Evolutionary conservation across 129 eudicot genomes (phyloP), one percentile per base, ranked within the genome.

Genomic region (Glebionis coronaria): DNA sequence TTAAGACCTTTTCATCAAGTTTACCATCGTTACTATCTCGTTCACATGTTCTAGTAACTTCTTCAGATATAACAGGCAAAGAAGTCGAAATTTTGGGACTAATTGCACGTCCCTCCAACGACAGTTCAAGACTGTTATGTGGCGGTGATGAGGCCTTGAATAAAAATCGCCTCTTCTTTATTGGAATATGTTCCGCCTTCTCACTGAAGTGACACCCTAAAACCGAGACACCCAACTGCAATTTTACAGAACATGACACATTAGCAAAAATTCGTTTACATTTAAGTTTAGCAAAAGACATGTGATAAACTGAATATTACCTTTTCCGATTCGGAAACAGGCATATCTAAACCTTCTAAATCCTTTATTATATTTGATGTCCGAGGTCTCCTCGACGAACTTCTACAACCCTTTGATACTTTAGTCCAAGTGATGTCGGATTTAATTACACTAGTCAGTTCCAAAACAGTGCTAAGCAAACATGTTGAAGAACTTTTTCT

Each of bases 241-340:
- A 14, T 65, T 47, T 65, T 11, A 47, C n/a, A 65, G 4, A 65
- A 56, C 29, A 10, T 21, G 45, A 45, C 21, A 58, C 67, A 60
- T 49, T 62, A 59, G 21, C 31, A 52, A 12, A 29, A 4, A 19
- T 12, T 0, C 12, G 20, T 14, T 46, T 21, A 44, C 15, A 12
- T 9, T 31, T 5, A 18, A 31, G 54, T 15, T 64, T n/a, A 12
- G 14, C 23, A 27, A 58, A 71, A 12, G 42, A 35, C 45, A 29
- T 31, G 16, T 13, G 11, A 65, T 44, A 19, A 27, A 31, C n/a
- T 47, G 21, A 72, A 42, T 35, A 19, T 57, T 8, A 78, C 82
- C 82, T 78, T 78, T 29, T 72, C 79, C 12, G 78, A 73, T 67
- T 78, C 79, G 29, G 82, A 73, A 20, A 72, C 69, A 50, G 70